A percentile compares a stretch with the other conserved stretches of the same genome.
These are phyloP conservation scores for Eucalyptus cladocalyx DNA, from an alignment of 345 rosid genomes.

Conservation along the genomic window DNA sequence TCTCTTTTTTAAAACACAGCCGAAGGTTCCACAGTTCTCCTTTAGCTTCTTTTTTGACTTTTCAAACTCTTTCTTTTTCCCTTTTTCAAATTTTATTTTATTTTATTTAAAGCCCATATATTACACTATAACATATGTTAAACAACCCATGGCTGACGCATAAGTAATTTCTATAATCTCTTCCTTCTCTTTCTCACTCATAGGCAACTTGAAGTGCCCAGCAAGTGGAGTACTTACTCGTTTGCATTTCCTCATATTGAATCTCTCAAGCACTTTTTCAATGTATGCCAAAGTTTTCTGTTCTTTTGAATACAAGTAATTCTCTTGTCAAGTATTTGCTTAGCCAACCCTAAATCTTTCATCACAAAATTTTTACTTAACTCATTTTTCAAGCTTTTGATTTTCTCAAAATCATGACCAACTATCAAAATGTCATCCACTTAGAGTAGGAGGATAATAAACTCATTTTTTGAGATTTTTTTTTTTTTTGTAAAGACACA, in stretches of 20 bases:
- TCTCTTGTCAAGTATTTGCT: neutral
- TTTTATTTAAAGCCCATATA: no score
- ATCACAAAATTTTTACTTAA: no score
- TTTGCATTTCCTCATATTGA: neutral
- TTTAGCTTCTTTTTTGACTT: no score
- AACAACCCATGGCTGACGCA: neutral
- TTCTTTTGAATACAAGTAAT: neutral
- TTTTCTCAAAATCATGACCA: no score
- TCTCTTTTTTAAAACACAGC: no score
- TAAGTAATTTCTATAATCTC: neutral
- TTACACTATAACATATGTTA: neutral
- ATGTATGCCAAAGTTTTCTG: rapidly evolving
- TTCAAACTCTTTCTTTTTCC: no score
- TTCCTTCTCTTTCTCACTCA: neutral
- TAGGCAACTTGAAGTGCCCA: neutral
- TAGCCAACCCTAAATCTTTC: neutral
- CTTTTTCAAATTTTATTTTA: no score
- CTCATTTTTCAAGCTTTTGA: neutral
- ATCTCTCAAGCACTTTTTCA: neutral
- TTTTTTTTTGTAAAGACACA: no score
- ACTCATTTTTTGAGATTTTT: no score
- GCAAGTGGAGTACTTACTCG: neutral
- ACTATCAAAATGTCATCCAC: no score
- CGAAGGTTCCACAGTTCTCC: no score
- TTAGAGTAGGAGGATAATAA: no score